Evolutionary conservation across 306 rosid genomes (phyloP).

Genomic region (Notholithocarpus densiflorus): DNA sequence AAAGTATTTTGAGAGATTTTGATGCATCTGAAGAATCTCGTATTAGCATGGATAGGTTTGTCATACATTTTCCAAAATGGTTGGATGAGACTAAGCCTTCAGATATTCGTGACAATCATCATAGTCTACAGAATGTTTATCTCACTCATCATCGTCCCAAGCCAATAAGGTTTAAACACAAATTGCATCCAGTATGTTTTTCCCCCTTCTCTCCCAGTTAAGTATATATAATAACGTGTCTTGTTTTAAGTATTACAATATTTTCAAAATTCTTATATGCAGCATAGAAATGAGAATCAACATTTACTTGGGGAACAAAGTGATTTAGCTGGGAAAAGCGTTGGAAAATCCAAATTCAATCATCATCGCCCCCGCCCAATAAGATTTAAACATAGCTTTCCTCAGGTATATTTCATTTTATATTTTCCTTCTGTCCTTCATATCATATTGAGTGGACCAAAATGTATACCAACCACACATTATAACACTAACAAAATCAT

Average conservation of each 20-base stretch:
- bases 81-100: neutral
- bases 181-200: neutral
- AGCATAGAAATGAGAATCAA: neutral
- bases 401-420: neutral
- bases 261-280: neutral
- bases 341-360: neutral
- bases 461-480: neutral
- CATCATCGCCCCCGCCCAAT: neutral
- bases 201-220: neutral
- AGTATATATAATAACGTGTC: neutral
- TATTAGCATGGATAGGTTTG: neutral
- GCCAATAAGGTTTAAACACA: neutral
- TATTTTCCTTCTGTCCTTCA: neutral
- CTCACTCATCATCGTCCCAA: neutral
- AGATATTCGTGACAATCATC: neutral
- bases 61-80: neutral
- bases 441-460: neutral
- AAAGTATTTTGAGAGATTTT: neutral
- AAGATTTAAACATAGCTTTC: neutral
- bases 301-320: neutral
- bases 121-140: neutral
- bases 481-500: neutral
- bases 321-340: neutral
- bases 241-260: neutral
- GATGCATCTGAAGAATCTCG: neutral